phyloP scores from a whole-genome alignment of 2,329 filamentous ascomycete genomes.

The Colletotrichum caudatum region DNA sequence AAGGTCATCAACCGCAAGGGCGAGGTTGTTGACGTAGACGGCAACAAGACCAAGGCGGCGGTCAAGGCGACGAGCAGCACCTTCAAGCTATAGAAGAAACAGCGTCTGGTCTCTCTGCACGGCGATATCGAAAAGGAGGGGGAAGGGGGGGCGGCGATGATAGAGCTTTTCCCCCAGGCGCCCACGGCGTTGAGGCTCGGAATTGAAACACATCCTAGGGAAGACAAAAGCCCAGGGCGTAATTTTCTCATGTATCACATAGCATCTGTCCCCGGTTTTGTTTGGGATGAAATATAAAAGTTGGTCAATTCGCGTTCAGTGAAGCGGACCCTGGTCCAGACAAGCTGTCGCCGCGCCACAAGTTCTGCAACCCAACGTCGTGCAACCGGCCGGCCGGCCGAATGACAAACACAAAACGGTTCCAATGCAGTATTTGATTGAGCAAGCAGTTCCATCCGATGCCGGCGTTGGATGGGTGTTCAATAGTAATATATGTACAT shows the following conservation, averaged over 20 bases:
- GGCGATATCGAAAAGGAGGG: background rate
- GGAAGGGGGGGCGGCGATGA: background rate
- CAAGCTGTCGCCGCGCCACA: background rate
- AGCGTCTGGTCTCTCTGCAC: background rate
- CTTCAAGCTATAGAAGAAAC: conserved; percentile 68
- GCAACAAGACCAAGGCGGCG: conserved; percentile 74
- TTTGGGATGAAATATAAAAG: conserved; percentile 14
- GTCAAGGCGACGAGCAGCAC: conserved; percentile 66
- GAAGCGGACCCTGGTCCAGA: background rate
- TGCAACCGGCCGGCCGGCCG: background rate
- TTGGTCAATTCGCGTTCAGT: background rate
- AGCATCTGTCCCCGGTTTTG: conserved; percentile 4
- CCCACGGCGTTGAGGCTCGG: conserved; percentile 31
- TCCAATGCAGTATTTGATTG: background rate
- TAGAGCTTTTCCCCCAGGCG: background rate
- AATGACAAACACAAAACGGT: conserved; percentile 26
- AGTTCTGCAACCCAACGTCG: background rate
- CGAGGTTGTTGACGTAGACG: conserved; percentile 84
- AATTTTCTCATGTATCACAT: conserved; percentile 28
- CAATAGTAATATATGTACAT: background rate
- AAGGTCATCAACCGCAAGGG: conserved; percentile 94
- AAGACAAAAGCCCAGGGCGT: conserved; percentile 5
- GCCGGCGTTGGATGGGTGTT: conserved; percentile 22
- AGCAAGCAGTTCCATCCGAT: conserved; percentile 18
- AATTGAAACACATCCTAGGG: conserved; percentile 7